Evolutionary conservation across 2,329 filamentous ascomycete genomes (phyloP), one percentile per base, ranked within the genome.

Genomic region (Coniochaeta pulveracea): DNA sequence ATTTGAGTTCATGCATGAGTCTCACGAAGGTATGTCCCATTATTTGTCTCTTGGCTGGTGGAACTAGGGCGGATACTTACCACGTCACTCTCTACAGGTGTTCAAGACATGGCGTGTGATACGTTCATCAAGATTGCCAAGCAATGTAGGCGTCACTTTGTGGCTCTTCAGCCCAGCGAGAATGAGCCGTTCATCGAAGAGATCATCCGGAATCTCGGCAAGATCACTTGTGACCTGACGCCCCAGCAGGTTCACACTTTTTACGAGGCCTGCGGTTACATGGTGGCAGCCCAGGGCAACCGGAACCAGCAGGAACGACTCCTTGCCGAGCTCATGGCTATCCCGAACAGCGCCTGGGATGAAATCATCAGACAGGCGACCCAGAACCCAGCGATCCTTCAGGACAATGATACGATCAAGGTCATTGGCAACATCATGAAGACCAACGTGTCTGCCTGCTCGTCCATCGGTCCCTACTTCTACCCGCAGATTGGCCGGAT

Each of bases 361-460:
- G 76, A 80, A 49, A 95, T 98, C 48, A 98, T 98, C 52, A 75
- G 76, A 46, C 75, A 82, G 51, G 91, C 91, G 16, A 91, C 85
- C 35, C 70, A 80, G 40, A 80, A 95, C 52, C 85, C 91, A 0
- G 71, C 77, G 15, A 86, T 91, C 44, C 69, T 98, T 10, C 85
- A 96, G 55, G 86, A 96, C 50, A 68, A 79, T 9, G 88, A 98
- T 46, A 93, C 88, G 1, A 96, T 98, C 64, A 98, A 98, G 66
- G 80, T 98, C 45, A 88, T 98, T 41, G 91, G 91, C 44, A 98
- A 98, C 60, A 95, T 98, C 54, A 98, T 98, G 91, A 98, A 98
- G 72, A 98, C 91, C 1, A 98, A 98, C 48, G 91, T 98, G 4
- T 89, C 93, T n/a, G 91, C 91, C 22, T 98, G 91, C 57, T 85